Base-by-base conservation (phyloP, 2,329 filamentous ascomycete genomes). In the Drechslera avenae region DNA sequence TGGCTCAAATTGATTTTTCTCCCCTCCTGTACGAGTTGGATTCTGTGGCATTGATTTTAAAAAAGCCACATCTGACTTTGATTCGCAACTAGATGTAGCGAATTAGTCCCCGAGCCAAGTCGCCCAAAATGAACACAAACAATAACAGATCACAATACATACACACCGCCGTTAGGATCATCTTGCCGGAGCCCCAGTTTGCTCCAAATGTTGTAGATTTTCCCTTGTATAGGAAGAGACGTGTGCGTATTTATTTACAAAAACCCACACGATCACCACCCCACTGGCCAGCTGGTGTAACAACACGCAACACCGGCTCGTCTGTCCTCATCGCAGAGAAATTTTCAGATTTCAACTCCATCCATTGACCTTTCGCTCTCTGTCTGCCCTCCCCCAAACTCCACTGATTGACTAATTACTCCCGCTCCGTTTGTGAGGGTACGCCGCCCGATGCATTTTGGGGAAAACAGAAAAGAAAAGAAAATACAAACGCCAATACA, bases 161-260 rank as follows among this genome's bases (percentile, higher is more conserved):
- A 9, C n/a, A 35, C n/a, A 28, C 4, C 10, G 13, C 14, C 2
- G 9, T 26, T 1, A 34, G 26, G 3, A 23, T 26, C 18, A 39
- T n/a, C 37, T 41, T 40, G 18, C 33, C 26, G 14, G 37, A 32
- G 37, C 43, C 13, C 21, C 23, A 19, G 41, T 28, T 28, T 50
- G 60, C 60, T 52, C 56, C 57, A 63, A 60, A 55, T 18, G 41
- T 56, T 54, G 52, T 63, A 55, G 39, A 60, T 66, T 66, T 41
- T 41, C 10, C 39, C 53, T 52, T 60, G 49, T 62, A 54, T 59
- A 50, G 33, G 43, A 5, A 28, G 3, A 28, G 10, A 28, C 26
- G 51, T 46, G 41, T 35, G 26, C 37, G 19, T 60, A 61, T 63
- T 63, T 49, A 63, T 58, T 46, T 65, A 62, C 62, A 62, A 31